phyloP scores from a whole-genome alignment of 352 stramenopile species.

The Pythium grandisporangium region DNA sequence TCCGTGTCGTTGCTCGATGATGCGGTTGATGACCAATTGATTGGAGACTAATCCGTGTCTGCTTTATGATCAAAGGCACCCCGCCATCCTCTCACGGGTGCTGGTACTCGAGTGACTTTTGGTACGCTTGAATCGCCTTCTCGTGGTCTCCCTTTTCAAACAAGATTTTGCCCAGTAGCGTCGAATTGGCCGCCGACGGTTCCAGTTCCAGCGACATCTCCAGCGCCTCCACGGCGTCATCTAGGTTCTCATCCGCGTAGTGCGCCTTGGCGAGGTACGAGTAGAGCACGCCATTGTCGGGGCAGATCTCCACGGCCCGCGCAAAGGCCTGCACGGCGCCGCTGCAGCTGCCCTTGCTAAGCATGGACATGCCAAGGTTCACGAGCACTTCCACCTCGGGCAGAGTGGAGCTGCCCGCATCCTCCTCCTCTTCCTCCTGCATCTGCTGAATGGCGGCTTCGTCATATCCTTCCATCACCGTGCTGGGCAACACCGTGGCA shows the following conservation, averaged over 20 bases:
- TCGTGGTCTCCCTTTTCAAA: conserved; percentile 86
- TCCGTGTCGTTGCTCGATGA: too few relatives aligned
- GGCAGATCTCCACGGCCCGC: conserved; percentile 75
- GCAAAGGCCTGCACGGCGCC: conserved; percentile 76
- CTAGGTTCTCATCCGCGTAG: conserved; percentile 79
- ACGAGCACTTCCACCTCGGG: conserved; percentile 81
- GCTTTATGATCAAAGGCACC: too few relatives aligned
- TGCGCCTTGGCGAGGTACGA: conserved; percentile 73
- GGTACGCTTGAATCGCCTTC: conserved; percentile 78
- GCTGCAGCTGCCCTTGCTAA: conserved; percentile 70
- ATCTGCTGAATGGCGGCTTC: not conserved
- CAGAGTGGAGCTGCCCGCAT: conserved; percentile 48
- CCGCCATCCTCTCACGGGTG: too few relatives aligned
- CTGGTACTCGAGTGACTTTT: conserved; percentile 73
- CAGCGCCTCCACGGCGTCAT: conserved; percentile 60
- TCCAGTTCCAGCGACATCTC: conserved; percentile 58
- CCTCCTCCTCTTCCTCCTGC: conserved; percentile 33
- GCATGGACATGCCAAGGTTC: conserved; percentile 71
- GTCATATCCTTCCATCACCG: conserved; percentile 9
- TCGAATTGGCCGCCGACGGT: conserved; percentile 76
- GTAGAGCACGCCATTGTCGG: conserved; percentile 59
- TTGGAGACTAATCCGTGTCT: too few relatives aligned
- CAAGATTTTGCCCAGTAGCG: conserved; percentile 77
- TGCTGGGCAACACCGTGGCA: conserved; percentile 4
- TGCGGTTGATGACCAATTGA: too few relatives aligned